Evolutionary conservation across 106 monocot genomes (phyloP), one percentile per base, ranked within the genome.

Genomic region (Allium cepa): DNA sequence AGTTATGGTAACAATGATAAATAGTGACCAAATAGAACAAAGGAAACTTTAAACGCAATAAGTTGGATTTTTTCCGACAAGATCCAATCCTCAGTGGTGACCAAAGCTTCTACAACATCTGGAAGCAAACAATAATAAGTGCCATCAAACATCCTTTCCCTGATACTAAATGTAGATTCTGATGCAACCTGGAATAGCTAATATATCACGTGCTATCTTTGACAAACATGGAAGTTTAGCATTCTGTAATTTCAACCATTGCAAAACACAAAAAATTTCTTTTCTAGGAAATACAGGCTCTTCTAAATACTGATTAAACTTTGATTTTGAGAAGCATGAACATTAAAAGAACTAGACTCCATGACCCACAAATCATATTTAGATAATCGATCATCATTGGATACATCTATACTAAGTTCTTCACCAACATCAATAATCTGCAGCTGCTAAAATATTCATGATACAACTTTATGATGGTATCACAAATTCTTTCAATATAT

Each of bases 151-250:
- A 69, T 13, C 12, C 26, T 52, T 14, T 57, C 56, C 0, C 56
- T 7, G 0, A 13, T 22, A 12, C 56, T 56, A 56, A 56, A 69
- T 14, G 28, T 6, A 1, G 36, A 56, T 46, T 56, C 15, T 14
- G 69, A 57, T 45, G 46, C 28, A 69, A 56, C 28, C 53, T 28
- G 14, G 55, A 15, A 69, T 57, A 46, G 69, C 69, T 9, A 69
- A 53, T 8, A 68, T 26, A 68, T 68, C 50, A 17, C 3, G 15
- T 11, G 53, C 51, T 17, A 68, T 68, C 50, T 17, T 49, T 16
- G 50, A 6, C 18, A 68, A 9, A 17, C 27, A 53, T 8, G 51
- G 53, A 53, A 26, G 55, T 17, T 16, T 53, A 50, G 51, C 11
- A 9, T 8, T 27, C 3, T 68, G 51, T 22, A 53, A 17, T 26